Base-by-base conservation (phyloP, 148 eudicot genomes). In the Diospyros lotus region DNA sequence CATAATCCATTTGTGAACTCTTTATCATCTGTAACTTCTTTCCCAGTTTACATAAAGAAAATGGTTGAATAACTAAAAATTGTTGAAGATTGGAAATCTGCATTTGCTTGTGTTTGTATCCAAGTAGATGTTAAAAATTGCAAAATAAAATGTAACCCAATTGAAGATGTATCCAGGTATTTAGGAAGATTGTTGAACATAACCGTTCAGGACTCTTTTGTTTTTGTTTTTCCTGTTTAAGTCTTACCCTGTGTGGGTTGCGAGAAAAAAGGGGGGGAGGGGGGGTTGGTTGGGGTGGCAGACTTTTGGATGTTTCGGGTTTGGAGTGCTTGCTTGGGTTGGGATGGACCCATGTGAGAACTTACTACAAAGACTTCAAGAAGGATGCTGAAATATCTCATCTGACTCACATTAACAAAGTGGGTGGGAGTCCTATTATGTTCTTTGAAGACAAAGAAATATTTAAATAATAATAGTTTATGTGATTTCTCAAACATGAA, bases 1-100 rank as follows among this genome's bases (percentile, higher is more conserved):
- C 67, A 13, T 73, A 46, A 38, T 73, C 13, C 58, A 42, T 12
- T 48, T 62, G 2, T 61, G 69, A 73, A 62, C 38, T 15, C 54
- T 28, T 61, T 61, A 62, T 38, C 56, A 48, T 7, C 12, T 28
- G 45, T 10, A 8, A 50, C 2, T 9, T 46, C 58, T 54, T 6
- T 5, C 15, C n/a, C 38, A 18, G 12, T 12, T 9, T 48, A 51
- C 9, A 18, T 72, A 58, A 40, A 11, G 14, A 62, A 59, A 44
- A 69, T 50, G 43, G 43, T 51, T 68, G 46, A 28, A 66, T 10
- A 45, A 8, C 38, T 14, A 41, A 10, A 10, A 12, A 10, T 18
- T 48, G 14, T 5, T 44, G 44, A 68, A 11, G 58, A 50, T 17
- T 68, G 42, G 4, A n/a, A 7, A 68, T 51, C 43, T 48, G 58